A percentile compares a stretch with the other conserved stretches of the same genome.
These are phyloP conservation scores for Adenanthera pavonina DNA, from an alignment of 306 rosid genomes.

Conservation along the genomic window DNA sequence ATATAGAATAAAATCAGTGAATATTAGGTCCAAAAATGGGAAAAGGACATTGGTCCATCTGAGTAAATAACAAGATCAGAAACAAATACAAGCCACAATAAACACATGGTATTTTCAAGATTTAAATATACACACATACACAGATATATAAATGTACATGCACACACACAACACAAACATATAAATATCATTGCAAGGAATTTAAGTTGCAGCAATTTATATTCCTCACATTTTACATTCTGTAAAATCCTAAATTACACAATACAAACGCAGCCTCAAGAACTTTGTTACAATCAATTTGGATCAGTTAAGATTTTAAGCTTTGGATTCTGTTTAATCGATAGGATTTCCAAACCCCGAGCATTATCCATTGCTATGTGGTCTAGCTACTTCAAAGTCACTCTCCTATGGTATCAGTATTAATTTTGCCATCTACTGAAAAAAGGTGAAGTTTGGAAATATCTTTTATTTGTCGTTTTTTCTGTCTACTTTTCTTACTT, in stretches of 20 bases:
- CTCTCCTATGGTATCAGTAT: slow-evolving; percentile 15
- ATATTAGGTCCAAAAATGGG: neutral
- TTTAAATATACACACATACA: too few relatives aligned
- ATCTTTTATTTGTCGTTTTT: neutral
- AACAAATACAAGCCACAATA: neutral
- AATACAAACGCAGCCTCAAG: neutral
- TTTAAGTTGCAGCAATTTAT: neutral
- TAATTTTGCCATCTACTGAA: neutral
- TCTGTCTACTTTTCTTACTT: slow-evolving; percentile 25
- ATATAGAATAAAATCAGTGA: neutral
- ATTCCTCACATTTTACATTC: neutral
- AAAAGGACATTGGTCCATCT: neutral
- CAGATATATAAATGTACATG: neutral
- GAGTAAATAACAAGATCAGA: neutral
- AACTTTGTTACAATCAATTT: slow-evolving; percentile 15
- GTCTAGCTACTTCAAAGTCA: slow-evolving; percentile 5
- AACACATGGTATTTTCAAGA: neutral
- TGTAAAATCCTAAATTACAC: neutral
- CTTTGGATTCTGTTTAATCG: slow-evolving; percentile 21
- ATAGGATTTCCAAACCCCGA: slow-evolving; percentile 22
- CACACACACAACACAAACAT: too few relatives aligned
- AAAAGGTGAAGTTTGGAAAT: slow-evolving; percentile 11
- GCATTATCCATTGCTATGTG: neutral
- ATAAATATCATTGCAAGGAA: neutral
- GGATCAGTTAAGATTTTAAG: slow-evolving; percentile 21